Conservation (phyloP, 1,284 basidiomycete species). For the Taiwanofungus camphoratus region DNA sequence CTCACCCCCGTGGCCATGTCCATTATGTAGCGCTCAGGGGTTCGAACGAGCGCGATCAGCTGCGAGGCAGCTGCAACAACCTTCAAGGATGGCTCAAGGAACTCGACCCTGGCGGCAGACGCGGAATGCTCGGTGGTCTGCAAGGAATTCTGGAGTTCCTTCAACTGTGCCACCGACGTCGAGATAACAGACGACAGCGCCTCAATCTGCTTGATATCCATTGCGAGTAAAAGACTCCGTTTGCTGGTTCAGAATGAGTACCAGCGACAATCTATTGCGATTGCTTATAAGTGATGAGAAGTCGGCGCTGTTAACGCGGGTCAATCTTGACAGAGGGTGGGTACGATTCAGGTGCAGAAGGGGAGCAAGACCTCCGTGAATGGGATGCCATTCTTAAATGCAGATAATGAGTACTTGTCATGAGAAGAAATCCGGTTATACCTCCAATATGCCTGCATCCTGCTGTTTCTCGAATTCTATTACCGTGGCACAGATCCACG, state of each 20-base stretch:
- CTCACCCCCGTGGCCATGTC: constrained; percentile 8
- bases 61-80: constrained; percentile 18
- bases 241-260: not conserved
- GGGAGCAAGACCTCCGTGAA: too few species aligned
- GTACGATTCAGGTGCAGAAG: too few species aligned
- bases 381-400: too few species aligned
- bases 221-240: not conserved
- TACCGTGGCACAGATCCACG: too few species aligned
- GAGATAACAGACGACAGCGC: constrained; percentile 7
- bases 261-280: not conserved
- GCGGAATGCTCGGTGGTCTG: constrained; percentile 8
- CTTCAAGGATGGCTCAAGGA: constrained; percentile 9
- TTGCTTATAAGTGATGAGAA: not conserved
- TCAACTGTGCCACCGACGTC: constrained; percentile 9
- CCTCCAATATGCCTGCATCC: too few species aligned
- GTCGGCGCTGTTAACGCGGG: not conserved
- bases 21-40: constrained; percentile 12
- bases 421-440: too few species aligned
- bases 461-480: too few species aligned
- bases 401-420: too few species aligned
- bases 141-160: constrained; percentile 8
- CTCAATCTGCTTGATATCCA: constrained; percentile 11
- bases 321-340: not conserved
- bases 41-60: constrained; percentile 14
- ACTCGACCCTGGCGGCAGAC: constrained; percentile 8